phyloP scores from a whole-genome alignment of 495 filamentous ascomycete species.

The Antarctomyces pellizariae region DNA sequence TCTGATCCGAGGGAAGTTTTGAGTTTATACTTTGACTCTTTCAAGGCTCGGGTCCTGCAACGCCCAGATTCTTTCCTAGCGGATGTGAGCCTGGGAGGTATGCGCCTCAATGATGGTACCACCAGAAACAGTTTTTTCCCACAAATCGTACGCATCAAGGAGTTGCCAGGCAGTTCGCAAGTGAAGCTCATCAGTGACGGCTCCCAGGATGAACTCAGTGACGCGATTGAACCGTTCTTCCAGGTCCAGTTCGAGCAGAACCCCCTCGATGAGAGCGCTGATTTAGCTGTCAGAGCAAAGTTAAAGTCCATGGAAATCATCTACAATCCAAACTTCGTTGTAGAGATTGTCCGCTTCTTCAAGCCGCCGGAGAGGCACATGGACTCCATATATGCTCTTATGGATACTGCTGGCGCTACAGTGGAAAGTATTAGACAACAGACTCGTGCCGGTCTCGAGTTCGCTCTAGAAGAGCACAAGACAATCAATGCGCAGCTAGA shows the following conservation, averaged over 20 bases:
- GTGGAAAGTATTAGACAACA: constrained; percentile 87
- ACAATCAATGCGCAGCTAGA: constrained; percentile 91
- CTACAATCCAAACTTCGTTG: constrained; percentile 81
- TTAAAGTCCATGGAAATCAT: constrained; percentile 90
- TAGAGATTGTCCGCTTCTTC: constrained; percentile 83
- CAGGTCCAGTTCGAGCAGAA: constrained; percentile 82
- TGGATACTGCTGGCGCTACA: constrained; percentile 86
- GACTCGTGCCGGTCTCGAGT: constrained; percentile 84
- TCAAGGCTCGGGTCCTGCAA: constrained; percentile 68
- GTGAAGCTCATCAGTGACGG: constrained; percentile 19
- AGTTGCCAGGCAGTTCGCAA: constrained; percentile 33
- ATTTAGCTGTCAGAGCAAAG: constrained; percentile 72
- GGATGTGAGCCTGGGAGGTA: constrained; percentile 70
- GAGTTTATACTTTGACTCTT: constrained; percentile 79
- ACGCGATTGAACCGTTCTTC: constrained; percentile 61
- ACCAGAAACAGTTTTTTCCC: constrained; percentile 74
- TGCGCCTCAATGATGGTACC: constrained; percentile 89
- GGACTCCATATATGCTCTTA: constrained; percentile 85
- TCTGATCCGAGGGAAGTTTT: constrained; percentile 55
- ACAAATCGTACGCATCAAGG: constrained; percentile 88
- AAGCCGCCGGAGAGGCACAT: constrained; percentile 88
- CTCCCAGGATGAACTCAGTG: constrained; percentile 42
- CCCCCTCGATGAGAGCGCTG: constrained; percentile 75
- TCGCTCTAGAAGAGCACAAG: constrained; percentile 91
- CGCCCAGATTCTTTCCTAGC: constrained; percentile 73